Base-by-base conservation (phyloP, 2,329 filamentous ascomycete species). In the Zymoseptoria ardabiliae region DNA sequence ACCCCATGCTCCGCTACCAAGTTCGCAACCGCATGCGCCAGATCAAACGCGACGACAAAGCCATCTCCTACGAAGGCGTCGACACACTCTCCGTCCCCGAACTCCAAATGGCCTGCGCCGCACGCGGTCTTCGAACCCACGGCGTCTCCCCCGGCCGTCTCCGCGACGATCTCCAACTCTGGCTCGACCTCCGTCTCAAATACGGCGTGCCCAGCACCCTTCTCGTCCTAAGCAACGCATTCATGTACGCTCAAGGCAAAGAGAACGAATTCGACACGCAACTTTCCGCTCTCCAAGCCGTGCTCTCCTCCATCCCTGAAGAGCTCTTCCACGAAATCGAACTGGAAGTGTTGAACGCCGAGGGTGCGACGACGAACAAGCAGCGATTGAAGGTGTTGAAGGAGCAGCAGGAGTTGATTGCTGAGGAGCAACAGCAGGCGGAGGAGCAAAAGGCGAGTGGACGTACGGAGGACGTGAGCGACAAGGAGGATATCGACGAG, bases 311-410 rank as follows among this genome's bases (percentile, higher is more conserved):
- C 61, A 97, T 99, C 63, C 94, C 94, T 2, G 94, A 99, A 76
- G 94, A 99, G 75, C 82, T 99, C 49, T 99, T 95, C 89, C 94
- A 99, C 81, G 94, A 99, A 80, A 97, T 99, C 64, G 94, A 97
- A 77, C 88, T 99, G 30, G 94, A 99, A 78, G 91, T 99, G 9
- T 91, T 97, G 81, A 96, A 88, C 62, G 92, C 93, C 54, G 94
- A 99, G 78, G 94, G 94, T 62, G 93, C 92, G 10, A 94, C 94
- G 22, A 99, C 94, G 66, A 99, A 99, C 84, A 97, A 95, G 83
- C 94, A 97, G 81, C 89, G 94, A 74, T 88, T 99, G 50, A 94
- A 99, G 79, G 94, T 99, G 17, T 83, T 99, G 72, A 95, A 91
- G 83, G 94, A 99, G 79, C 94, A 99, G 79, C 90, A 99, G 75